Base-by-base conservation (phyloP, 163 green algal species). In the Volvox carteri region DNA sequence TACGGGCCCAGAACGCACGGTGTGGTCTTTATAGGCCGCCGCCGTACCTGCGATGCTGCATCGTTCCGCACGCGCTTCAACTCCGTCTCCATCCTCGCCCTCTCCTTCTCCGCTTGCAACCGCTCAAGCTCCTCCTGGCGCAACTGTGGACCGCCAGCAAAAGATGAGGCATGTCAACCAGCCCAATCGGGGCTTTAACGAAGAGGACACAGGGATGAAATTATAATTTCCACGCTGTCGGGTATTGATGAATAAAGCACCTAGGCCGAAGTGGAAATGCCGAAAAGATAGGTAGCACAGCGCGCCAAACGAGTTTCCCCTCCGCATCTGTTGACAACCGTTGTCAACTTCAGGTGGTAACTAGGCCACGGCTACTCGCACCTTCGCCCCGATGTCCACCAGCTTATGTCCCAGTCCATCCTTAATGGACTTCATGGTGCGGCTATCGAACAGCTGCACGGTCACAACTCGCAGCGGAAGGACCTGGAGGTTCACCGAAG, bases 391-490 rank as follows among this genome's bases (percentile, higher is more conserved):
- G 11, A 78, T 28, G 60, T 78, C 79, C 30, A 6, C 44, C 60
- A 86, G 62, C 44, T 68, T 67, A 16, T 28, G 30, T 6, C 33
- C 67, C 2, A 79, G 35, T 16, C n/a, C 65, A 14, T 73, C 48
- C 37, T 58, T 70, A 33, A 87, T 46, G n/a, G 67, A 54, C 9
- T 56, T 73, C 21, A 87, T 46, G 0, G 81, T 23, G 33, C 65
- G 65, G 1, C 33, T 33, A 23, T 87, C 81, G 30, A 87, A 16
- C 46, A 87, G 81, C 33, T 72, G 65, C 65, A 87, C 81, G 16
- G 46, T 14, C 21, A 87, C 18, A 62, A 80, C 46, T 6, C 54
- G 46, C 33, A 73, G 67, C 67, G 81, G 67, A 33, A 87, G 81
- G 28, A 87, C 6, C 79, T 86, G 56, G 46, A 68, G 58, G 58